Percentiles rank a stretch among this genome's conserved stretches.
These are phyloP conservation scores for Zygoascus ofunaensis DNA, from an alignment of 805 yeast genomes.

Conservation along the genomic window DNA sequence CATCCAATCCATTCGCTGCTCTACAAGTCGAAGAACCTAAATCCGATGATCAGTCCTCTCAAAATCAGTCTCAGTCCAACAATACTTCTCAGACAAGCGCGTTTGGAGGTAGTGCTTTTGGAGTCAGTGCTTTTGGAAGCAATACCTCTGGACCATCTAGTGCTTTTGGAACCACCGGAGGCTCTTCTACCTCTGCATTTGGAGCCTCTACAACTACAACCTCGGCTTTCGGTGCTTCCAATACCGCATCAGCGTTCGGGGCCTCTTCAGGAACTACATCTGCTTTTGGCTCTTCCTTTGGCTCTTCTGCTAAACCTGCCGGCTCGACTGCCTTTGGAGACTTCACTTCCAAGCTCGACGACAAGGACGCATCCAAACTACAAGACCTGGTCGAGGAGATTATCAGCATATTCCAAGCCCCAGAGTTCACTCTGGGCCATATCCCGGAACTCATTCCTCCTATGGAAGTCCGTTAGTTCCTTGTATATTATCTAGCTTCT, in stretches of 20 bases:
- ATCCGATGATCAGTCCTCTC: no score
- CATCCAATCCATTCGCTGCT: not conserved
- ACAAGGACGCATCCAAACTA: not conserved
- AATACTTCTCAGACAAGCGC: not conserved
- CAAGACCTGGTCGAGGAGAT: conserved; percentile 30
- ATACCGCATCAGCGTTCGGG: not conserved
- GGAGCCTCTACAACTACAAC: not conserved
- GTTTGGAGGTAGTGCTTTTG: not conserved
- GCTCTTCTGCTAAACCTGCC: not conserved
- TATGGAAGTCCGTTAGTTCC: conserved; percentile 16
- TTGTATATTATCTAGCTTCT: not conserved
- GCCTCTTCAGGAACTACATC: not conserved
- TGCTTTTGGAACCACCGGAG: not conserved
- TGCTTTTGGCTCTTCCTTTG: conserved; percentile 1
- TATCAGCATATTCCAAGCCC: conserved; percentile 33
- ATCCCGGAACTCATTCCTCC: conserved; percentile 30
- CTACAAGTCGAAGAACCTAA: conserved; percentile 1
- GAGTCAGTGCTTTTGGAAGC: not conserved
- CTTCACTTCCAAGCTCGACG: not conserved
- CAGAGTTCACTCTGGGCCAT: conserved; percentile 22
- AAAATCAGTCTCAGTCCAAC: not conserved
- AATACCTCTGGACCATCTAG: not conserved
- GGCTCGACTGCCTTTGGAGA: not conserved
- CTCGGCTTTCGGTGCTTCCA: conserved; percentile 2
- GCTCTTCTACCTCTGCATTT: not conserved